Base-by-base conservation (phyloP, 495 filamentous ascomycete genomes). In the Aspergillus saccharolyticus region DNA sequence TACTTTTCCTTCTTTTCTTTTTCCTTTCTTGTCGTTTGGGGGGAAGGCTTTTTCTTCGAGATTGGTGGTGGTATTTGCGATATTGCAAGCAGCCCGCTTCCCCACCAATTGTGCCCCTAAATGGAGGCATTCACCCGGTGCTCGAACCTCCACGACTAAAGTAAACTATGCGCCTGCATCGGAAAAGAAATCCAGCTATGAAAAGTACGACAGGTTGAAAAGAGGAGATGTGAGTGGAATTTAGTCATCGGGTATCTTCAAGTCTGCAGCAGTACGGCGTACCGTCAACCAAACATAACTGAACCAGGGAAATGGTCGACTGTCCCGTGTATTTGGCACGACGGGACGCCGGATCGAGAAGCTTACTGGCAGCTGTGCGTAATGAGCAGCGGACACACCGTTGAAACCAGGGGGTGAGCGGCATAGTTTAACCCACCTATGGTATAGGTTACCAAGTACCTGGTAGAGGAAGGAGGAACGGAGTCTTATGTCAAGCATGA, bases 311-410 rank as follows among this genome's bases (percentile, higher is more conserved):
- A 17, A 30, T 50, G 22, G 47, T 22, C 28, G 2, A 4, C 12
- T 10, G 47, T 50, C 47, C 47, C 47, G 22, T 50, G 10, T 50
- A 24, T 50, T 28, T 50, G 47, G 47, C 6, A n/a, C 46, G 25
- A 14, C 15, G 47, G 47, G 21, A 49, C 17, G n/a, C 17, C 46
- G 20, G 46, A 24, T 48, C 45, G 45, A 48, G 20, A 16, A 39
- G 33, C 33, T 39, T 39, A 22, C 20, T 30, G 28, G 47, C 47
- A 16, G 47, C 47, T 50, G 47, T 50, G 47, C 22, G 47, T 50
- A 30, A 50, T 39, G 33, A 39, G 33, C 33, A 39, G 33, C 33
- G 33, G 33, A 12, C 33, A 39, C 33, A 39, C 33, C 33, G 33
- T 39, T 39, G 33, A 39, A 39, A 39, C 33, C 33, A 39, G 33